Evolutionary conservation across 2,329 filamentous ascomycete genomes (phyloP), one percentile per base, ranked within the genome.

Genomic region (Cladophialophora exuberans): DNA sequence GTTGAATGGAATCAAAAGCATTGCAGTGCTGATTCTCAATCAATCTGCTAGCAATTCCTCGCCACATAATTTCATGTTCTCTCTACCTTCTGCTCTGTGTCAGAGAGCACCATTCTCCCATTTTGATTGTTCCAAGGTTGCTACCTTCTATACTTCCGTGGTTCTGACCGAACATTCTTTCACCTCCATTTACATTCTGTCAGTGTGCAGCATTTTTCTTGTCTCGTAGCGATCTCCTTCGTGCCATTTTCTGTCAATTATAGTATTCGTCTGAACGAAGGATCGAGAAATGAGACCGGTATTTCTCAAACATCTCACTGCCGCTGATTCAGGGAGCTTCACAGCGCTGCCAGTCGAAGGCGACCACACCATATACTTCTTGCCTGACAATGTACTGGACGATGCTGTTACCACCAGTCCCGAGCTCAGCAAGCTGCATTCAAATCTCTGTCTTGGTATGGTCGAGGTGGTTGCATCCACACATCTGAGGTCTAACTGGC

Each of bases 361-460:
- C 6, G 39, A 31, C 15, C 38, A 33, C 18, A 22, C 25, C 9
- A 45, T 26, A 3, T 52, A 28, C 17, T 52, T 52, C 30, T 30
- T 56, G 36, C 54, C 48, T 6, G 23, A 56, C 28, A 9, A 48
- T 6, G 42, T 43, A 4, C 13, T 20, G 13, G 42, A 47, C 6
- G 43, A 48, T 26, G 7, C 15, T 3, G 46, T 55, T 18, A 20
- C 20, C 23, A n/a, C 55, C 13, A 45, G 23, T 20, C 35, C 46
- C 13, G n/a, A 28, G 10, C n/a, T 45, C 20, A 36, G 43, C 31
- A n/a, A 49, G 13, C 6, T 15, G 4, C 59, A 61, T 38, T 56
- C 55, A 13, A 20, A 25, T 13, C 39, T 61, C 30, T 56, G 48
- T 18, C 50, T 61, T 28, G 47, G 59, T 61, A 45, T 39, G 52